Conservation (phyloP, 2,329 filamentous ascomycete species). For the Seiridium unicorne region DNA sequence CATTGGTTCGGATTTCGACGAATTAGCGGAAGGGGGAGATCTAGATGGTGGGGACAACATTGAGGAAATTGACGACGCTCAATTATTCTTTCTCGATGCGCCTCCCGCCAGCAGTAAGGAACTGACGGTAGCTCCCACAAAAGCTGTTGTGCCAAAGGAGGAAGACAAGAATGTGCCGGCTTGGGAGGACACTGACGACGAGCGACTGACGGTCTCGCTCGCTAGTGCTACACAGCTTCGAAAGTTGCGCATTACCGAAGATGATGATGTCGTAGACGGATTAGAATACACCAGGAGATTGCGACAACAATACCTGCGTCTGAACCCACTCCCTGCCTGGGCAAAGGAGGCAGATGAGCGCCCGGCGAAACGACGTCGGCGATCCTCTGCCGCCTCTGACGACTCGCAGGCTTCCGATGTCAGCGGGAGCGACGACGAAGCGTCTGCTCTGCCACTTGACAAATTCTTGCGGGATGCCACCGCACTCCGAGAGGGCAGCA, state of each 20-base stretch:
- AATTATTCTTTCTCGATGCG: conserved; percentile 83
- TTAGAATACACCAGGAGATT: conserved; percentile 81
- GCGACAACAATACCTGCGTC: conserved; percentile 69
- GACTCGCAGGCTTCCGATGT: conserved; percentile 26
- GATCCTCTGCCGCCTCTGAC: conserved; percentile 47
- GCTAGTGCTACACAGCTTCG: conserved; percentile 72
- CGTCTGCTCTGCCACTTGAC: conserved; percentile 76
- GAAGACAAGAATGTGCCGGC: conserved; percentile 49
- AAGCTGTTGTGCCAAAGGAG: conserved; percentile 16
- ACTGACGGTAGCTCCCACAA: conserved; percentile 16
- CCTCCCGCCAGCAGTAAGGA: conserved; percentile 33
- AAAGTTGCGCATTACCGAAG: conserved; percentile 78
- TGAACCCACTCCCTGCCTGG: conserved; percentile 62
- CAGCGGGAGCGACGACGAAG: conserved; percentile 38
- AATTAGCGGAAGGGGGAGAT: conserved; percentile 35
- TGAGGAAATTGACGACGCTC: conserved; percentile 71
- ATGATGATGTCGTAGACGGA: conserved; percentile 83
- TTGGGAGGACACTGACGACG: conserved; percentile 97
- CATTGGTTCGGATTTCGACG: conserved; percentile 25
- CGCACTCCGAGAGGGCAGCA: conserved; percentile 55
- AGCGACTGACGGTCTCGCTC: conserved; percentile 80
- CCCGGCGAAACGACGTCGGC: conserved; percentile 48
- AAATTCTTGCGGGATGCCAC: conserved; percentile 74
- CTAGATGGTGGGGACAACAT: conserved; percentile 45
- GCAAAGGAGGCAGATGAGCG: conserved; percentile 49